Base-by-base conservation (phyloP, 257 asterid genomes). In the Ligustrum vulgare region DNA sequence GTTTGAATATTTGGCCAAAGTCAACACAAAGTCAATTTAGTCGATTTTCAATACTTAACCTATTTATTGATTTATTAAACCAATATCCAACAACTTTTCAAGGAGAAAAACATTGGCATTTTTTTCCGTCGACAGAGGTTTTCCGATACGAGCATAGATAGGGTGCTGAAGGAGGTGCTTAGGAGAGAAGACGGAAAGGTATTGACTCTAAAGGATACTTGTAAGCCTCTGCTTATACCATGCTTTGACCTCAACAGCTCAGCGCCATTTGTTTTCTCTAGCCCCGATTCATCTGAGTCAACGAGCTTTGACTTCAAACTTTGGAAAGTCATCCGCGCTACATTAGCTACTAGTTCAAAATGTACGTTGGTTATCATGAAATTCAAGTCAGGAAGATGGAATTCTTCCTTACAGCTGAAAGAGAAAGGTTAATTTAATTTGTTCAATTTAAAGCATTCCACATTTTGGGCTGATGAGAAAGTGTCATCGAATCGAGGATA, bases 321-420 rank as follows among this genome's bases (percentile, higher is more conserved):
- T n/a, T 84, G 96, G 96, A 88, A 87, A 70, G 99, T 94, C 72
- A 88, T 96, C 79, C 97, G 96, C 77, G 99, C 98, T 80, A 93
- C 99, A 78, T 77, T 93, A 43, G 96, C 98, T 5, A 87, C 89
- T 54, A 96, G 89, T 87, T 92, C 86, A 92, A 36, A 36, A 41
- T 11, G 47, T 10, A 2, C 13, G 2, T 9, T 39, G 13, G 11
- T 11, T 41, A 41, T 41, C 11, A 41, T 41, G 47, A 15, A 41
- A 41, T 41, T 41, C 47, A 10, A 4, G 2, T 11, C 12, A 2
- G 3, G 47, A 11, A 2, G 9, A 41, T 41, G 1, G 47, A 41
- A 9, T 41, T 41, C 16, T 10, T 41, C 13, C 2, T 2, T 10
- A 2, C 10, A 39, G 9, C 15, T 10, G 31, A 28, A 28, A 28